Percentiles rank a stretch among this genome's conserved stretches.
These are phyloP conservation scores for Hypomontagnella submonticulosa DNA, from an alignment of 495 filamentous ascomycete genomes.

Conservation along the genomic window DNA sequence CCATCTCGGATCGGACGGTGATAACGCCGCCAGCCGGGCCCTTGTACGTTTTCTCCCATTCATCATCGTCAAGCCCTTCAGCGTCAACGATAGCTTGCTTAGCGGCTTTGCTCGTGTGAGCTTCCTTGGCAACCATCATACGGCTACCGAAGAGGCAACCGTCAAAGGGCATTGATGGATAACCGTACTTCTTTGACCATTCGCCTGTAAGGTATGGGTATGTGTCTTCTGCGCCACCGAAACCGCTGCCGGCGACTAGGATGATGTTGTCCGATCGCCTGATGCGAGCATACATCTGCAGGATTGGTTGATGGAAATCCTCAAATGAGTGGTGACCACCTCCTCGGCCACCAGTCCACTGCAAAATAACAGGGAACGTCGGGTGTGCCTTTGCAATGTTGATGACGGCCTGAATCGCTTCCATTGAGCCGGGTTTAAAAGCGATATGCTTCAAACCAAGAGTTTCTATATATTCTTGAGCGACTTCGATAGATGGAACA, in stretches of 20 bases:
- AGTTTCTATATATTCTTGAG: conserved; percentile 92
- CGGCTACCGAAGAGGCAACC: conserved; percentile 90
- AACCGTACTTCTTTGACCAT: conserved; percentile 87
- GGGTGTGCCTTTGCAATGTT: conserved; percentile 94
- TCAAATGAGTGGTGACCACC: conserved; percentile 96
- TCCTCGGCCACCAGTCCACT: conserved; percentile 95
- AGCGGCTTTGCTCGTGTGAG: conserved; percentile 89
- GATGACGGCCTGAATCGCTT: conserved; percentile 89
- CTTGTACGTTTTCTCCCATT: conserved; percentile 99
- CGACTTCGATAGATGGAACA: conserved; percentile 92
- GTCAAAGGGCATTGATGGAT: conserved; percentile 94
- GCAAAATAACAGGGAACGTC: conserved; percentile 86
- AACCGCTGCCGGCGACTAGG: conserved; percentile 89
- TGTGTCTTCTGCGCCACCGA: conserved; percentile 89
- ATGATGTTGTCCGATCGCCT: conserved; percentile 85
- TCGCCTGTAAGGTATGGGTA: conserved; percentile 91
- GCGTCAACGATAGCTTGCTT: conserved; percentile 97
- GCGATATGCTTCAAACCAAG: conserved; percentile 94
- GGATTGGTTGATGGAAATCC: conserved; percentile 91
- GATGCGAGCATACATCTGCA: conserved; percentile 91
- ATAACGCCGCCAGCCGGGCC: conserved; percentile 91
- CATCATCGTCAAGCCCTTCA: conserved; percentile 82
- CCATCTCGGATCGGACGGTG: conserved; percentile 98
- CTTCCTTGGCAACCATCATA: conserved; percentile 95
- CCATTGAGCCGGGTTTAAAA: conserved; percentile 92